Evolutionary conservation across 192 early-diverging fungal genomes (phyloP).

Genomic region (Coemansia aciculifera): DNA sequence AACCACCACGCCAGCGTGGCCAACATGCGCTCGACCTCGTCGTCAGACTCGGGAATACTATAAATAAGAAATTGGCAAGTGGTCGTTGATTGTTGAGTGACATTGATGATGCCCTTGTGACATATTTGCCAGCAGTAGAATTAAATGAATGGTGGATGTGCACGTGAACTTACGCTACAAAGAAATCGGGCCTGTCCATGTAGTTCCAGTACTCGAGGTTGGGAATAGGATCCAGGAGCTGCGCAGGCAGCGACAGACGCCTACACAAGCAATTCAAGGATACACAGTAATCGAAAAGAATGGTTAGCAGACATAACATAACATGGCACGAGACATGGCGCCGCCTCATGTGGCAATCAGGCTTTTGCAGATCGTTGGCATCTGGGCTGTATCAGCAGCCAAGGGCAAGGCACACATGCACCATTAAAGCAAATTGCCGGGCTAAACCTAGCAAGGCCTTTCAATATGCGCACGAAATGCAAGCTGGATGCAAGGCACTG

Average conservation of each 20-base stretch:
- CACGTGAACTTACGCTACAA: slow-evolving; percentile 56
- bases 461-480: not conserved
- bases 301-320: not conserved
- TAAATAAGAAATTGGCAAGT: slow-evolving; percentile 15
- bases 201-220: slow-evolving; percentile 79
- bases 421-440: not conserved
- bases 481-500: slow-evolving; percentile 1
- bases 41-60: slow-evolving; percentile 64
- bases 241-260: slow-evolving; percentile 70
- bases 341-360: slow-evolving; percentile 9
- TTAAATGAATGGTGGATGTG: slow-evolving; percentile 3
- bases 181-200: slow-evolving; percentile 75
- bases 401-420: slow-evolving; percentile 4
- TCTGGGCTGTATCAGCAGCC: not conserved
- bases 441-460: not conserved
- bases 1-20: slow-evolving; percentile 71
- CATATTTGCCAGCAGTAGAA: slow-evolving; percentile 1
- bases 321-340: slow-evolving; percentile 1
- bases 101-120: slow-evolving; percentile 6
- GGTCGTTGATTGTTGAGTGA: not conserved
- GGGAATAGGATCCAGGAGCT: slow-evolving; percentile 68
- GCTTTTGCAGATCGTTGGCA: slow-evolving; percentile 1
- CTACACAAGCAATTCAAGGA: slow-evolving; percentile 32
- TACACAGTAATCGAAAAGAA: not conserved
- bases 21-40: slow-evolving; percentile 68